Conservation (phyloP, 2,329 filamentous ascomycete genomes). For the Xylaria sp. region DNA sequence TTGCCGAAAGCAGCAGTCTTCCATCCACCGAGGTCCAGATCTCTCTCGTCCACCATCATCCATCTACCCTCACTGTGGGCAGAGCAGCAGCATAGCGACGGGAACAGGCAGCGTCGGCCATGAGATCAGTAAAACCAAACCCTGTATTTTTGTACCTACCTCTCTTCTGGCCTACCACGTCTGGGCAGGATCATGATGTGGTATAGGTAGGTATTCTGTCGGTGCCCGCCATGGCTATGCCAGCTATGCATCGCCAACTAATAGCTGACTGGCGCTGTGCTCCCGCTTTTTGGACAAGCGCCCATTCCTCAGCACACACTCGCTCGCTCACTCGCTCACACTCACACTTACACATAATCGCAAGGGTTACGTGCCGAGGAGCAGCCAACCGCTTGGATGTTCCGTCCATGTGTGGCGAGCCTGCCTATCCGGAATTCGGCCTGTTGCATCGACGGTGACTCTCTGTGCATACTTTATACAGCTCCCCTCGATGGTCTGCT, state of each 20-base stretch:
- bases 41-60: slow-evolving; percentile 15
- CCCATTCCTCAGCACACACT: slow-evolving; percentile 16
- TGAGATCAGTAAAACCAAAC: slow-evolving; percentile 21
- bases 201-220: slow-evolving; percentile 22
- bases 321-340: background rate
- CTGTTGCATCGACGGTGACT: slow-evolving; percentile 33
- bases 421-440: slow-evolving; percentile 25
- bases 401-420: slow-evolving; percentile 28
- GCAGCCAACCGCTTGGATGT: slow-evolving; percentile 27
- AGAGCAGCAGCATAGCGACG: slow-evolving; percentile 13
- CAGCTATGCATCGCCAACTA: slow-evolving; percentile 31
- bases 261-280: slow-evolving; percentile 5
- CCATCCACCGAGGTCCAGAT: slow-evolving; percentile 25
- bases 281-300: slow-evolving; percentile 32
- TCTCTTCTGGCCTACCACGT: slow-evolving; percentile 23
- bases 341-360: slow-evolving; percentile 14
- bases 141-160: slow-evolving; percentile 17
- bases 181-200: slow-evolving; percentile 14
- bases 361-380: slow-evolving; percentile 30
- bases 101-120: slow-evolving; percentile 24
- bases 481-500: slow-evolving; percentile 25
- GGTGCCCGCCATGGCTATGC: slow-evolving; percentile 28
- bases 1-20: slow-evolving; percentile 30
- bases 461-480: slow-evolving; percentile 16
- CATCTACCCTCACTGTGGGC: slow-evolving; percentile 7